Percentiles rank a stretch among this genome's conserved stretches.
phyloP scores from a whole-genome alignment of 2,329 filamentous ascomycete species.

The Blastomyces silverae region DNA sequence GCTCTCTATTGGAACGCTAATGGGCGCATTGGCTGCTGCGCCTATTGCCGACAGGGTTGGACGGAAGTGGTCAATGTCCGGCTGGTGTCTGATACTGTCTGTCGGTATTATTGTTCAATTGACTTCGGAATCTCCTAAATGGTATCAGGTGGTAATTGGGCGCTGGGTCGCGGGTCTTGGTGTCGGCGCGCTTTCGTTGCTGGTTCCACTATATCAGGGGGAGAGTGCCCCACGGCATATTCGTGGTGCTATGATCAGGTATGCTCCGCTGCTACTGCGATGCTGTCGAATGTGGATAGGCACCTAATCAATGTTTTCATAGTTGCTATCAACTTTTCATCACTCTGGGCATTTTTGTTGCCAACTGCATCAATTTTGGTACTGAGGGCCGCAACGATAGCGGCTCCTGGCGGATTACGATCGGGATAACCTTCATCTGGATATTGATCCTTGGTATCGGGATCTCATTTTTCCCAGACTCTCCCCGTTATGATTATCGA shows the following conservation, averaged over 20 bases:
- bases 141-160: constrained; percentile 43
- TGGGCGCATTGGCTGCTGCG: constrained; percentile 36
- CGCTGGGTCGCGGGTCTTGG: constrained; percentile 44
- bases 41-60: constrained; percentile 43
- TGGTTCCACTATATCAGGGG: constrained; percentile 45
- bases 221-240: constrained; percentile 44
- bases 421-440: constrained; percentile 55
- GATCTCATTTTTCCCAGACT: constrained; percentile 52
- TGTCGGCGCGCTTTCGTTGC: constrained; percentile 42
- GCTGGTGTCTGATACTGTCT: constrained; percentile 42
- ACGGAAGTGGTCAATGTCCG: constrained; percentile 41
- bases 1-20: constrained; percentile 43
- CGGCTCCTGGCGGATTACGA: constrained; percentile 45
- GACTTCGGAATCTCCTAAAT: constrained; percentile 32
- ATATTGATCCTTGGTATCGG: constrained; percentile 50
- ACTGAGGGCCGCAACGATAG: constrained; percentile 39
- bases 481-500: constrained; percentile 54
- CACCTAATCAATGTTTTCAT: background rate
- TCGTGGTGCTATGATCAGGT: constrained; percentile 43
- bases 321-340: constrained; percentile 47
- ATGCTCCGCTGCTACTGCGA: constrained; percentile 10
- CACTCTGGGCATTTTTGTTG: constrained; percentile 46
- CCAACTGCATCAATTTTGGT: constrained; percentile 45
- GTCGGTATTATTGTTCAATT: constrained; percentile 46
- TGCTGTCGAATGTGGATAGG: background rate